Base-by-base conservation (phyloP, 306 rosid species). In the Cyclanthera cordifolia region DNA sequence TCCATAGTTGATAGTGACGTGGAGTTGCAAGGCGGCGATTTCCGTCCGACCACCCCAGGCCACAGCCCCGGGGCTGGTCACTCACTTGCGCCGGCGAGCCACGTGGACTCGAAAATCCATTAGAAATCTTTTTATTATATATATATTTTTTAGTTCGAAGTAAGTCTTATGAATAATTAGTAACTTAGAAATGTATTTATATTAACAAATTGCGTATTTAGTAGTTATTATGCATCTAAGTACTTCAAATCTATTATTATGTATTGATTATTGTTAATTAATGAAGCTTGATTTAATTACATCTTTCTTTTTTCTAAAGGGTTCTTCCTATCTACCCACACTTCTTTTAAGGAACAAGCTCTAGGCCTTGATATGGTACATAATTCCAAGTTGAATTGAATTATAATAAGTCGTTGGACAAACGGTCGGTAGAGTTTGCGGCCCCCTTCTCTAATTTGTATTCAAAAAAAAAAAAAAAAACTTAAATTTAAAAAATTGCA, bases 41-140 rank as follows among this genome's bases (percentile, higher is more conserved):
- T 73, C 47, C 84, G 90, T 15, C 87, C 97, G 1, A 89, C 96
- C 2, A 78, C 79, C 0, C 95, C 96, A 0, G 96, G 97, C 53
- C 93, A 92, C 71, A 87, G 95, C 49, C 97, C 96, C 8, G 97
- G 97, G 6, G 96, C 86, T 12, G 97, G 97, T 5, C 92, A 84
- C 74, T 73, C 84, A 25, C 24, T 70, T 46, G 85, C 85, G 16
- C 77, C 82, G 4, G 23, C 70, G 30, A 53, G 12, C 13, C 51
- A 23, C 5, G 20, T 53, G 30, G 74, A 53, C 21, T n/a, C 15
- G 1, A 73, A 63, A 72, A 80, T 27, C 41, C 73, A 70, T 47
- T 66, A 66, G 13, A 1, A 46, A 14, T 25, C 15, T 12, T 24
- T 3, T 11, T 23, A 25, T n/a, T n/a, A n/a, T n/a, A n/a, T n/a